A percentile compares a stretch with the other conserved stretches of the same genome.
phyloP scores from a whole-genome alignment of 805 yeast genomes.

The Maudiozyma serrabonitensis region DNA sequence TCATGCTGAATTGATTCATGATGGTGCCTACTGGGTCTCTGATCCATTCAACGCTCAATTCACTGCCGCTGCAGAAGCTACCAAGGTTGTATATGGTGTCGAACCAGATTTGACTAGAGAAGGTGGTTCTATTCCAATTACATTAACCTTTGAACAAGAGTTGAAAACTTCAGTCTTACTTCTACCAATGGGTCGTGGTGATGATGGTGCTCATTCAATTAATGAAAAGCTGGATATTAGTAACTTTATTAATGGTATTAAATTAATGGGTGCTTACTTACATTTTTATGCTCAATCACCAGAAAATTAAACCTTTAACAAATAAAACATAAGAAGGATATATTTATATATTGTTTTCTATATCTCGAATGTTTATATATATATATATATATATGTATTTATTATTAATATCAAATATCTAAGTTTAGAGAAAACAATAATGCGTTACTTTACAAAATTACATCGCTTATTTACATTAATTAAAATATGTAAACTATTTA shows the following conservation, averaged over 20 bases:
- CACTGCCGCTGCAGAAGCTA: conserved; percentile 90
- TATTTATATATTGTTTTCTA: conserved; percentile 42
- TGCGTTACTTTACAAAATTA: conserved; percentile 24
- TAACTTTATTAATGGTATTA: conserved; percentile 88
- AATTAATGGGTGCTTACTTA: conserved; percentile 86
- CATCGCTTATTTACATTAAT: too few species aligned
- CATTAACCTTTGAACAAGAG: conserved; percentile 83
- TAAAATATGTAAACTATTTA: too few species aligned
- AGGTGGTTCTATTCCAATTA: conserved; percentile 98
- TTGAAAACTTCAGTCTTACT: conserved; percentile 77
- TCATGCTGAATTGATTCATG: conserved; percentile 74
- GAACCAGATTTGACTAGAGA: conserved; percentile 97
- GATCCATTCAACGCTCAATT: conserved; percentile 89
- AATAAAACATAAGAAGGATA: conserved; percentile 42
- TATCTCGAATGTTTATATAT: too few species aligned
- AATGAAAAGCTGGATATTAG: conserved; percentile 86
- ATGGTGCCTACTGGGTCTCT: conserved; percentile 92
- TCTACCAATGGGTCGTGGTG: conserved; percentile 97
- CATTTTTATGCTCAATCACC: conserved; percentile 60
- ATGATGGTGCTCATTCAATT: conserved; percentile 97
- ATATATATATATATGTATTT: too few species aligned
- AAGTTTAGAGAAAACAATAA: too few species aligned
- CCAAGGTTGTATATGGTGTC: conserved; percentile 87
- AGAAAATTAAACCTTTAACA: conserved; percentile 32
- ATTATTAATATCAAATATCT: too few species aligned